Evolutionary conservation across 345 rosid species (phyloP), one percentile per base, ranked within the genome.

Genomic region (Anastatica hierochuntica): DNA sequence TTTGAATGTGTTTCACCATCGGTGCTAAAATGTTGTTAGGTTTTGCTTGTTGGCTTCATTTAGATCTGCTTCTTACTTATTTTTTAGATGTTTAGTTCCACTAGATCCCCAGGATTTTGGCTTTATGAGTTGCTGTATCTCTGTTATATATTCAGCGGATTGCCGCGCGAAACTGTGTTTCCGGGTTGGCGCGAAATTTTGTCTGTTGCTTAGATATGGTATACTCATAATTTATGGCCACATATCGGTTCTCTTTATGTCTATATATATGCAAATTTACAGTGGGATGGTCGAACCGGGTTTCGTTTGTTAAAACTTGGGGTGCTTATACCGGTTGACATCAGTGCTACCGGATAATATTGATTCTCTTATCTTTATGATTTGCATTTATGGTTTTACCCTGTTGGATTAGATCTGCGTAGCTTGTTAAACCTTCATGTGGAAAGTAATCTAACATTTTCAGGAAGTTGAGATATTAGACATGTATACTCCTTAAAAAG

Each of bases 321-420:
- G 29, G 47, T 1, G 0, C 37, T 58, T 45, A 14, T 8, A 37
- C 26, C 26, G 23, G 43, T 36, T 46, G 39, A 14, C 30, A 9
- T n/a, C n/a, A n/a, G n/a, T n/a, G n/a, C n/a, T n/a, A 39, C 53
- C 15, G 40, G 24, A 55, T 45, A 29, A 39, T 42, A 29, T 49
- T 7, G 15, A 49, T 14, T 49, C 7, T 41, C 39, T 23, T 41
- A 5, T n/a, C 38, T 8, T 35, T 14, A 31, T 51, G 49, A 58
- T 50, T 20, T 16, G 49, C 54, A 43, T 50, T 66, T 58, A 47
- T 51, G 27, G 17, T 38, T 38, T 37, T 50, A 37, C 54, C 47
- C 40, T 10, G 29, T 27, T 58, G 9, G 55, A 23, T 37, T 21
- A 51, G 29, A 58, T 58, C 37, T 38, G 20, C 37, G 6, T 58